phyloP scores from a whole-genome alignment of 371 early-diverging fungal species.

The Apophysomyces sp. region DNA sequence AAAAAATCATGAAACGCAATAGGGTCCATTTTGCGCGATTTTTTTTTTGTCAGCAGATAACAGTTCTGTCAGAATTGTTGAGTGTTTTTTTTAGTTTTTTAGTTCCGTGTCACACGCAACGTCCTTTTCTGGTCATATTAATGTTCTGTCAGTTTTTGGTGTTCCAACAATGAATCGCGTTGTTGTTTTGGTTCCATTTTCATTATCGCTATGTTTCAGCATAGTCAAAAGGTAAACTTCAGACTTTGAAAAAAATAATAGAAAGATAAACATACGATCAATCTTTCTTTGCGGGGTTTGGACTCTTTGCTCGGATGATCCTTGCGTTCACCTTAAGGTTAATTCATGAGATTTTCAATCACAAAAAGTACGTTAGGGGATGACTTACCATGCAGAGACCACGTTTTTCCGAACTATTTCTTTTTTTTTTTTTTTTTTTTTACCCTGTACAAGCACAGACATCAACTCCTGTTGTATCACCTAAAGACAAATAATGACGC shows the following conservation, averaged over 20 bases:
- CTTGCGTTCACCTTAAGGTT: neutral
- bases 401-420: neutral
- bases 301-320: neutral
- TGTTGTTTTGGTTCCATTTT: neutral
- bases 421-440: neutral
- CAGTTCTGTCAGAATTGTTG: neutral
- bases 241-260: neutral
- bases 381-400: neutral
- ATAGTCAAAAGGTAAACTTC: too few relatives aligned
- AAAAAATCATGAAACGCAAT: neutral
- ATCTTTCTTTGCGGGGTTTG: neutral
- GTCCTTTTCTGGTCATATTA: neutral
- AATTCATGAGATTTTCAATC: neutral
- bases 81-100: neutral
- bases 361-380: too few relatives aligned
- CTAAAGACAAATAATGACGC: too few relatives aligned
- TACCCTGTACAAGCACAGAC: neutral
- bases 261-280: neutral
- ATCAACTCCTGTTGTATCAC: too few relatives aligned
- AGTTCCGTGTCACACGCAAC: neutral
- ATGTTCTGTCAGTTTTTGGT: neutral
- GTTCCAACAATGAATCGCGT: neutral
- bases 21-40: neutral
- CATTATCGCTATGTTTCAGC: neutral
- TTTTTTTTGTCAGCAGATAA: constrained; percentile 1